phyloP scores from a whole-genome alignment of 2,329 filamentous ascomycete genomes.

The Colletotrichum coccodes region DNA sequence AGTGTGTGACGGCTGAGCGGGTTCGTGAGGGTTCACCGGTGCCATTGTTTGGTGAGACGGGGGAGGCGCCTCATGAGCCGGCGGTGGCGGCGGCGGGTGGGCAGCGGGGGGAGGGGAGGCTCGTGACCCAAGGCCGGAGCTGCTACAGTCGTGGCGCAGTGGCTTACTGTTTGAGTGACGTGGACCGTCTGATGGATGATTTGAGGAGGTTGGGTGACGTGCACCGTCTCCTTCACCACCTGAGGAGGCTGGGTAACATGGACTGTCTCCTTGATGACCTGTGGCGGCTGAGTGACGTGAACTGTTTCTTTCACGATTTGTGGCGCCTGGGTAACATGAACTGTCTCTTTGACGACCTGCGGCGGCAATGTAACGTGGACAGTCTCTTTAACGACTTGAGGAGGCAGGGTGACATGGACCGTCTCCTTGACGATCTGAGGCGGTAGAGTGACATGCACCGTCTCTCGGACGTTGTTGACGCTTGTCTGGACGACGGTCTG shows the following conservation, averaged over 20 bases:
- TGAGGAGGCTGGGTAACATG: neutral
- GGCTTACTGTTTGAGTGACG: constrained; percentile 12
- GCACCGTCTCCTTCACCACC: neutral
- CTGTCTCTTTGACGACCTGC: neutral
- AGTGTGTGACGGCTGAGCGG: too few relatives aligned
- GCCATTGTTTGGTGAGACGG: neutral
- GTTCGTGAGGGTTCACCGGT: neutral
- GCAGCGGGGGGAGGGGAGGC: constrained; percentile 5
- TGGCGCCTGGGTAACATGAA: constrained; percentile 1
- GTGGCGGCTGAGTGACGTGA: constrained; percentile 10
- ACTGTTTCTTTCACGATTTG: constrained; percentile 23
- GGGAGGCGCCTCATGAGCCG: neutral
- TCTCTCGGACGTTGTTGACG: constrained; percentile 6
- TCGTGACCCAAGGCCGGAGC: neutral
- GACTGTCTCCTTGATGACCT: constrained; percentile 1
- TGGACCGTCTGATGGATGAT: constrained; percentile 16
- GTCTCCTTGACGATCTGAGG: constrained; percentile 15
- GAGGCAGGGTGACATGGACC: constrained; percentile 1
- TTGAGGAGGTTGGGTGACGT: neutral
- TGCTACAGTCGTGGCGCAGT: constrained; percentile 9
- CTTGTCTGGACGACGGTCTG: constrained; percentile 9
- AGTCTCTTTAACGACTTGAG: constrained; percentile 9
- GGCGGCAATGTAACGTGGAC: neutral
- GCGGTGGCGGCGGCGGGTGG: neutral
- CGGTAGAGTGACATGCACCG: constrained; percentile 2